Conservation (phyloP, 495 filamentous ascomycete genomes). For the Neurospora sp. region DNA sequence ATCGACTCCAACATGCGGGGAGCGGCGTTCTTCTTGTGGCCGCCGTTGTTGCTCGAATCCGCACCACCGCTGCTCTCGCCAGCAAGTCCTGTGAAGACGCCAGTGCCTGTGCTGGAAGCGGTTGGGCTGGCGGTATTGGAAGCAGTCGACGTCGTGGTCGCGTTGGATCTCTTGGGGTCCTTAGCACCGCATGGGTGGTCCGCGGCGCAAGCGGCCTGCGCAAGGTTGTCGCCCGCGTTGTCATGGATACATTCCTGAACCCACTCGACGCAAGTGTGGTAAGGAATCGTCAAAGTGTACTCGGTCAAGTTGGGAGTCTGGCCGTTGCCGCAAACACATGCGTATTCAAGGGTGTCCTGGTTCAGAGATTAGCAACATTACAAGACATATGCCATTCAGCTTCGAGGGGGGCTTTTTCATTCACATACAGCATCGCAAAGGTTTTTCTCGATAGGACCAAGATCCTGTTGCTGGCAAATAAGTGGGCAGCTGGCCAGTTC, state of each 20-base stretch:
- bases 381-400: neutral
- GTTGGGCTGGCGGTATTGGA: constrained; percentile 30
- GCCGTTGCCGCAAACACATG: constrained; percentile 68
- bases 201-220: constrained; percentile 49
- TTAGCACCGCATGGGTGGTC: constrained; percentile 76
- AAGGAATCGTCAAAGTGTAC: constrained; percentile 80
- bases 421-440: constrained; percentile 60
- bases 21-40: constrained; percentile 20
- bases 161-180: constrained; percentile 53
- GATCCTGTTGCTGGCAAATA: constrained; percentile 62
- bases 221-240: constrained; percentile 37
- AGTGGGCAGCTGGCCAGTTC: constrained; percentile 63
- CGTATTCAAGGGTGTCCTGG: constrained; percentile 57
- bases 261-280: constrained; percentile 74
- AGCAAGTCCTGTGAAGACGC: constrained; percentile 41
- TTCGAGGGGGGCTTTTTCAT: neutral
- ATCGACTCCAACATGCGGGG: constrained; percentile 6
- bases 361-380: neutral
- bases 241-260: constrained; percentile 49
- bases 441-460: constrained; percentile 46
- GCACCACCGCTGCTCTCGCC: constrained; percentile 17
- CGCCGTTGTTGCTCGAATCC: constrained; percentile 5
- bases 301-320: constrained; percentile 64
- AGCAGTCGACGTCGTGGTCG: constrained; percentile 39
- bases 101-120: constrained; percentile 21